Percentiles rank a stretch among this genome's conserved stretches.
phyloP scores from a whole-genome alignment of 163 green algal genomes.

The Coccomyxa subellipsoidea region DNA sequence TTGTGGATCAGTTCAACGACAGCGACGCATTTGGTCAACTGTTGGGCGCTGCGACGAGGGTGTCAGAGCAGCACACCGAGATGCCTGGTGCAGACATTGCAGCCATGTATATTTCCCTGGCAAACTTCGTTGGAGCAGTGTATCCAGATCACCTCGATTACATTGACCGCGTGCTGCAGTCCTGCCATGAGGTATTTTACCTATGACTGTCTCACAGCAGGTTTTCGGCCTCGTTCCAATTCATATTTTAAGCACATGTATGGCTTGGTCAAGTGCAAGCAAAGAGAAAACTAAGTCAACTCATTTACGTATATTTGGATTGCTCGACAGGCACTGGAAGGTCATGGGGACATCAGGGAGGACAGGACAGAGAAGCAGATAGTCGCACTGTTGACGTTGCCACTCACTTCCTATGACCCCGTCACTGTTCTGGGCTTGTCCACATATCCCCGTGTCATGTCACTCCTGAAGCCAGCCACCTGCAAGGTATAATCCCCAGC shows the following conservation, averaged over 20 bases:
- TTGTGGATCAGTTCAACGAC: slow-evolving; percentile 50
- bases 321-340: not conserved
- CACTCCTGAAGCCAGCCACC: slow-evolving; percentile 55
- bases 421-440: slow-evolving; percentile 71
- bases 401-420: slow-evolving; percentile 61
- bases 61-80: slow-evolving; percentile 46
- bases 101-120: slow-evolving; percentile 75
- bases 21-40: slow-evolving; percentile 65
- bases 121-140: slow-evolving; percentile 65
- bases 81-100: slow-evolving; percentile 67
- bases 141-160: slow-evolving; percentile 66
- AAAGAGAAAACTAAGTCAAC: no score
- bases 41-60: slow-evolving; percentile 45
- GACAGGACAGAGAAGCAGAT: slow-evolving; percentile 66
- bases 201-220: no score
- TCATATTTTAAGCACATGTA: no score
- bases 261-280: no score
- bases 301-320: not conserved
- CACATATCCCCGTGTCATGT: slow-evolving; percentile 76
- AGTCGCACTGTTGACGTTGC: slow-evolving; percentile 71
- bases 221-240: no score
- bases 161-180: slow-evolving; percentile 64
- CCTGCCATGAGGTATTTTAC: slow-evolving; percentile 29
- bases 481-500: slow-evolving; percentile 15
- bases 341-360: not conserved